Evolutionary conservation across 352 stramenopile genomes (phyloP), one percentile per base, ranked within the genome.

Genomic region (Lagenidium giganteum): DNA sequence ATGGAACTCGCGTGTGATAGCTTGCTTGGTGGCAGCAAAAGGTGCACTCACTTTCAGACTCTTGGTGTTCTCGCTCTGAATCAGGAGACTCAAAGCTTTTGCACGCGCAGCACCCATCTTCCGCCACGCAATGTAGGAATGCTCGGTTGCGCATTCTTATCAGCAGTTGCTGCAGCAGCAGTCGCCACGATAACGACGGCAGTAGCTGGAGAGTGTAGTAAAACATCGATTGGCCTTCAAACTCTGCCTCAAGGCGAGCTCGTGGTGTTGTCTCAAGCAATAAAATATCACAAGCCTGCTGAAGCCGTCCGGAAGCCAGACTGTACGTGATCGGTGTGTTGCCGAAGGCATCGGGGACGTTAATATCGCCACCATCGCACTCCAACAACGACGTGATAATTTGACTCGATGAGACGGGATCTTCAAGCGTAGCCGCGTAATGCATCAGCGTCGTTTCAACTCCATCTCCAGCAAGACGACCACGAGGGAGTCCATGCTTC

Each of bases 181-280:
- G 47, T 0, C 76, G 65, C 59, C 48, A 72, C 1, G 54, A 7
- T n/a, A 70, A 75, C n/a, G 57, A 78, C 16, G 71, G 70, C 9
- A 76, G 24, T 9, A 89, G 42, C 18, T 86, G 60, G 28, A 82
- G 60, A 7, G 50, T 32, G 36, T 86, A 85, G 61, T 87, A 87
- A 23, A 84, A 79, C 9, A 50, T 45, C 0, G 57, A 50, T 26
- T 87, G 76, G 3, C 76, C 76, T 65, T 89, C 76, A 36, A 70
- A 89, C 40, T 83, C 67, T 8, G 63, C 58, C 43, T 86, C 64
- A 2, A 82, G 27, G 37, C 71, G 57, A 40, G 45, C 48, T 8
- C 29, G 38, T 8, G 24, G 20, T n/a, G 41, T 45, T 13, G 47
- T 13, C 3, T 83, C 48, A 14, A 89, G 57, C 18, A 67, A 73